Conservation (phyloP, 805 yeast genomes). For the Zygosaccharomyces lentus region DNA sequence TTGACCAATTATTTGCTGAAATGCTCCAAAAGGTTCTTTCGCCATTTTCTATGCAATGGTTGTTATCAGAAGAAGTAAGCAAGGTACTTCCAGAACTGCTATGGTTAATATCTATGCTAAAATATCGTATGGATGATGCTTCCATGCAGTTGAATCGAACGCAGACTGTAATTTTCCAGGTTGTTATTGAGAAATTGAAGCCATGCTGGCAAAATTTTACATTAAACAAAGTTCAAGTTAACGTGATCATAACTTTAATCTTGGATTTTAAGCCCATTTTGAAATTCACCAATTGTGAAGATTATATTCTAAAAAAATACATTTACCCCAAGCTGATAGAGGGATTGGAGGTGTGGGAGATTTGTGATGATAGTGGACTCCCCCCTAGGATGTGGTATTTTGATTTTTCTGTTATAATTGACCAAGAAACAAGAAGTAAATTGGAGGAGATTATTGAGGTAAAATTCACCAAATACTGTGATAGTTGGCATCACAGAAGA, state of each 20-base stretch:
- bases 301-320: conserved; percentile 29
- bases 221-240: conserved; percentile 6
- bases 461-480: conserved; percentile 16
- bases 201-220: conserved; percentile 13
- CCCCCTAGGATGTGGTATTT: conserved; percentile 20
- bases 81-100: conserved; percentile 6
- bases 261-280: conserved; percentile 22
- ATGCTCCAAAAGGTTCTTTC: conserved; percentile 12
- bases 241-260: conserved; percentile 12
- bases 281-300: conserved; percentile 19
- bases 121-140: conserved; percentile 21
- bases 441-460: conserved; percentile 10
- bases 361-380: not conserved
- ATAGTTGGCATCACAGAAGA: conserved; percentile 22
- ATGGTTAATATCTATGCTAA: conserved; percentile 12
- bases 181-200: conserved; percentile 11
- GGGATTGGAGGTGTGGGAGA: conserved; percentile 38
- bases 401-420: conserved; percentile 17
- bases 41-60: conserved; percentile 3
- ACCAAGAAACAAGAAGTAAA: conserved; percentile 1
- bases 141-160: conserved; percentile 20
- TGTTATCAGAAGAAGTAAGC: conserved; percentile 9
- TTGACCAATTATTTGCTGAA: conserved; percentile 18
- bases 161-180: conserved; percentile 22
- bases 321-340: conserved; percentile 39